A percentile compares a stretch with the other conserved stretches of the same genome.
These are phyloP conservation scores for Funneliformis caledonium DNA, from an alignment of 371 early-diverging fungal species.

Conservation along the genomic window DNA sequence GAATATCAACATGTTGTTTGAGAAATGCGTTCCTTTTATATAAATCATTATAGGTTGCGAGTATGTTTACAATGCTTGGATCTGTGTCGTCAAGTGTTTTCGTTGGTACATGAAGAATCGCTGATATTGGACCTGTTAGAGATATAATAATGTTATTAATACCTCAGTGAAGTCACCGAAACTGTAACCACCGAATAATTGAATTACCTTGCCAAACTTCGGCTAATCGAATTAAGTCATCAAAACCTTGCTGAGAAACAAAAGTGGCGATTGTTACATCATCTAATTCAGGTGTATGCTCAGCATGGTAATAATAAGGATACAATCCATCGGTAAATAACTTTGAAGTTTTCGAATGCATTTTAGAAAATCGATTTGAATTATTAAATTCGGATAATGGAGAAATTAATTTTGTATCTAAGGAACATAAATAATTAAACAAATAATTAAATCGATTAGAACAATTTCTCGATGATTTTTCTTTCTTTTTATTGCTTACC, in stretches of 20 bases:
- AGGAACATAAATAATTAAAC: background rate
- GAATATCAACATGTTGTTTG: slow-evolving; percentile 56
- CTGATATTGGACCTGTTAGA: slow-evolving; percentile 58
- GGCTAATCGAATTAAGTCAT: slow-evolving; percentile 45
- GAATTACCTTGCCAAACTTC: slow-evolving; percentile 47
- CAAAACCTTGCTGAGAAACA: slow-evolving; percentile 47
- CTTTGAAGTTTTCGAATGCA: slow-evolving; percentile 32
- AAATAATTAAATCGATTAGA: background rate
- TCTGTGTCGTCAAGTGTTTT: slow-evolving; percentile 40
- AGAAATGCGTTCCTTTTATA: slow-evolving; percentile 52
- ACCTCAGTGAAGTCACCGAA: background rate
- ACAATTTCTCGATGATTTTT: too few relatives aligned
- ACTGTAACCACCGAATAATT: background rate
- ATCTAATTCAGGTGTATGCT: slow-evolving; percentile 42
- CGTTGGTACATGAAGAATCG: slow-evolving; percentile 52
- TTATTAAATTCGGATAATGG: slow-evolving; percentile 25
- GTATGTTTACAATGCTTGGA: slow-evolving; percentile 41
- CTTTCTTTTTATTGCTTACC: too few relatives aligned
- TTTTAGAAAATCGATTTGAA: slow-evolving; percentile 27
- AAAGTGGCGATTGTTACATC: slow-evolving; percentile 49
- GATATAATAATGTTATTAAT: background rate
- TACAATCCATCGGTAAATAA: slow-evolving; percentile 45
- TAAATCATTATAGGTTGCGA: slow-evolving; percentile 47
- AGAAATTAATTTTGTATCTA: slow-evolving; percentile 34
- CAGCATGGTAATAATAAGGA: slow-evolving; percentile 48